These are phyloP conservation scores for Spergularia azorica DNA, from an alignment of 179 eudicot genomes.

Conservation along the genomic window DNA sequence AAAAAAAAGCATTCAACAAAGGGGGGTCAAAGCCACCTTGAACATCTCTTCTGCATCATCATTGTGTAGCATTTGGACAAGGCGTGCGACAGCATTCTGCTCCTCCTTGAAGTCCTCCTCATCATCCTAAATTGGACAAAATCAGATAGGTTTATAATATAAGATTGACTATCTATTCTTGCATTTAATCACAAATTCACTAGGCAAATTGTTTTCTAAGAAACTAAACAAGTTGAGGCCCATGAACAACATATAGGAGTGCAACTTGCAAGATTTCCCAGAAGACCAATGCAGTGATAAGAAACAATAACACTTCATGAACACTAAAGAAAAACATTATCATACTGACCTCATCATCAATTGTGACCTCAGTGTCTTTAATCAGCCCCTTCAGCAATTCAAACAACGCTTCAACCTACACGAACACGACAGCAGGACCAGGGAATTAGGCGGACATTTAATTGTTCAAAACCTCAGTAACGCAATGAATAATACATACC, in stretches of 20 bases:
- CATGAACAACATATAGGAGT: not conserved
- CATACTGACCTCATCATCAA: slow-evolving; percentile 64
- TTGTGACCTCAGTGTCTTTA: slow-evolving; percentile 62
- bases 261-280: not conserved
- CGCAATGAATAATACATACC: slow-evolving; percentile 40
- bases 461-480: not conserved
- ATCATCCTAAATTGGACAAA: slow-evolving; percentile 54
- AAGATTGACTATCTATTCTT: not conserved
- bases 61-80: slow-evolving; percentile 83
- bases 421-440: slow-evolving; percentile 21
- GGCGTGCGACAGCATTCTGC: slow-evolving; percentile 96
- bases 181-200: not conserved
- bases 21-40: slow-evolving; percentile 45
- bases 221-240: slow-evolving; percentile 5
- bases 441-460: slow-evolving; percentile 7
- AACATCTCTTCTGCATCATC: slow-evolving; percentile 93
- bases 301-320: not conserved
- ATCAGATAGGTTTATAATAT: not conserved
- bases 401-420: slow-evolving; percentile 86
- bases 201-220: not conserved
- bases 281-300: not conserved
- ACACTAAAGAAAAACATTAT: not conserved
- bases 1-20: not conserved
- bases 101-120: slow-evolving; percentile 97
- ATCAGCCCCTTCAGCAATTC: slow-evolving; percentile 83